phyloP scores from a whole-genome alignment of 2,329 filamentous ascomycete species.

The Aspergillus proliferans region DNA sequence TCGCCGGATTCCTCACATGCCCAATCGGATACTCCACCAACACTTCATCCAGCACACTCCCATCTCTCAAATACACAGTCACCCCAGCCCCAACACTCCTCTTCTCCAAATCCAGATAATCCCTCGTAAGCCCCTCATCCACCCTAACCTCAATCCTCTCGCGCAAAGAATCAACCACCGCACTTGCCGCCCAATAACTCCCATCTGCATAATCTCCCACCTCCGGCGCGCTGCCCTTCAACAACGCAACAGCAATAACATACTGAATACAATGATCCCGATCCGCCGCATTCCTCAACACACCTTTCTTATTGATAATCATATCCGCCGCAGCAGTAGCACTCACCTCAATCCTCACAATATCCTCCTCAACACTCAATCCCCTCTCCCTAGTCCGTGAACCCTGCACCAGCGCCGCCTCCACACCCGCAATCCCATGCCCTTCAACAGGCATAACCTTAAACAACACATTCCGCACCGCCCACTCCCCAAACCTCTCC shows the following conservation, averaged over 20 bases:
- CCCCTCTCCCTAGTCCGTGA: conserved; percentile 8
- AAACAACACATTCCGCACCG: conserved; percentile 18
- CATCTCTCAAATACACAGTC: conserved; percentile 19
- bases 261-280: conserved; percentile 34
- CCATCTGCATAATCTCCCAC: conserved; percentile 23
- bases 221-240: conserved; percentile 23
- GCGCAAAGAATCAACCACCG: conserved; percentile 17
- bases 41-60: conserved; percentile 20
- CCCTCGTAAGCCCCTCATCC: conserved; percentile 23
- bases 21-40: conserved; percentile 34
- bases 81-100: conserved; percentile 23
- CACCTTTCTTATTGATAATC: conserved; percentile 29
- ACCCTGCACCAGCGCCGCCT: conserved; percentile 22
- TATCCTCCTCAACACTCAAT: conserved; percentile 11
- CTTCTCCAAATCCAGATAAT: conserved; percentile 24
- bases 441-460: conserved; percentile 28
- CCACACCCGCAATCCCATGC: conserved; percentile 29
- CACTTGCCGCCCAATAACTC: conserved; percentile 17
- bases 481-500: conserved; percentile 16
- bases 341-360: conserved; percentile 21
- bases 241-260: conserved; percentile 25
- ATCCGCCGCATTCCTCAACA: conserved; percentile 26
- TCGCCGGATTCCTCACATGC: conserved; percentile 12
- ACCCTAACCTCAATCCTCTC: conserved; percentile 18
- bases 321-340: conserved; percentile 23